Evolutionary conservation across 75 land plant genomes (phyloP).

Genomic region (Chamaecyparis obtusa): DNA sequence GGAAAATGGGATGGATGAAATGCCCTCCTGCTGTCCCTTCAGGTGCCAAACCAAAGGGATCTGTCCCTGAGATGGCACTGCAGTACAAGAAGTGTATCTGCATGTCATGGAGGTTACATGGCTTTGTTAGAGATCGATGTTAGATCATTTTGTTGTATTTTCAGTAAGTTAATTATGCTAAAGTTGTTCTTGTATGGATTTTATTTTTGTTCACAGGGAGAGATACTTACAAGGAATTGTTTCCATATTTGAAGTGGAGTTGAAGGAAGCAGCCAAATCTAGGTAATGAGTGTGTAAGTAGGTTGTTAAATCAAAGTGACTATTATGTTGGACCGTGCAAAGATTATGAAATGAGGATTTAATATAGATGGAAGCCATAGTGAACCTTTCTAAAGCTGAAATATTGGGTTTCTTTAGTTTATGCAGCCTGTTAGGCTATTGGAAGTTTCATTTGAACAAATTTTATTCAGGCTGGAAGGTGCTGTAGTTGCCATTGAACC

Average conservation of each 20-base stretch:
- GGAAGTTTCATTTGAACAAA: not conserved
- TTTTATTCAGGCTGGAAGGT: constrained; percentile 31
- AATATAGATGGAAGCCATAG: not conserved
- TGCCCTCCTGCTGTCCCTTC: too few relatives aligned
- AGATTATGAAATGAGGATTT: not conserved
- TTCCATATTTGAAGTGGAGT: constrained; percentile 27
- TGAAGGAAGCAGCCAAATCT: constrained; percentile 31
- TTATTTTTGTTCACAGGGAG: constrained; percentile 25
- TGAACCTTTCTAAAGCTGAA: not conserved
- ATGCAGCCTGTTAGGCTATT: constrained; percentile 10
- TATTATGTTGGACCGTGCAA: not conserved
- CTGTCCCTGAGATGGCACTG: too few relatives aligned
- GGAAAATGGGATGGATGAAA: too few relatives aligned
- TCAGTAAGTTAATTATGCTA: not conserved
- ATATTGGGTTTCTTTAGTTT: constrained; percentile 1
- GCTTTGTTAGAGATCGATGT: not conserved
- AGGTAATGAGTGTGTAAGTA: constrained; percentile 15
- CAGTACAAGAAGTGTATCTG: not conserved
- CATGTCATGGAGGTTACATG: not conserved
- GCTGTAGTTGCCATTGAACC: constrained; percentile 42
- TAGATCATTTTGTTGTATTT: not conserved
- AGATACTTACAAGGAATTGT: constrained; percentile 24
- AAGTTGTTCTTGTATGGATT: not conserved
- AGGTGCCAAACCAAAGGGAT: too few relatives aligned
- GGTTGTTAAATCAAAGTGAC: not conserved